phyloP scores from a whole-genome alignment of 108 stramenopile species.

The Nitzschia sp. region DNA sequence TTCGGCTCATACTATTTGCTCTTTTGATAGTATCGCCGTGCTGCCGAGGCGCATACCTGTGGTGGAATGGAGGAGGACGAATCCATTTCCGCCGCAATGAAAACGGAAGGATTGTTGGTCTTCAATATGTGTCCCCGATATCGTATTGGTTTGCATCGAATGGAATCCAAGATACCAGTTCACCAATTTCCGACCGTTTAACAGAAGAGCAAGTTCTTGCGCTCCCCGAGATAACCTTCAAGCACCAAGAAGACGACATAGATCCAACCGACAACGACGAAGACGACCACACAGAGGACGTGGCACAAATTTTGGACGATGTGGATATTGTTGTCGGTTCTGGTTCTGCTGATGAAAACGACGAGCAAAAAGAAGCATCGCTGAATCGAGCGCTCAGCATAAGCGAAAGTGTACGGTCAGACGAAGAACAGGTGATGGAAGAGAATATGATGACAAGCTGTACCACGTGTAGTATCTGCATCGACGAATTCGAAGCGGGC shows the following conservation, averaged over 20 bases:
- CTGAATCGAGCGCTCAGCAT: neutral
- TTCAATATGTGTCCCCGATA: constrained; percentile 44
- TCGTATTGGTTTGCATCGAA: constrained; percentile 36
- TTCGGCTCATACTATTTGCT: constrained; percentile 48
- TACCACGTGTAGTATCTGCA: constrained; percentile 86
- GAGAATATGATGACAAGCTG: constrained; percentile 19
- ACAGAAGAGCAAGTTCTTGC: constrained; percentile 42
- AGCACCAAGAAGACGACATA: constrained; percentile 14
- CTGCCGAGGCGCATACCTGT: constrained; percentile 39
- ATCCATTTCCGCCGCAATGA: constrained; percentile 48
- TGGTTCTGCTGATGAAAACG: constrained; percentile 3
- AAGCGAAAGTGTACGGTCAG: neutral
- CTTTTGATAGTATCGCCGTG: constrained; percentile 53
- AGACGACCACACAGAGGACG: neutral
- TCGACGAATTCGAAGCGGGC: constrained; percentile 83
- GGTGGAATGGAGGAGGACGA: constrained; percentile 53
- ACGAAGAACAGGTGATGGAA: neutral
- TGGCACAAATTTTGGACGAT: neutral
- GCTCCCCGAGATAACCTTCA: constrained; percentile 45
- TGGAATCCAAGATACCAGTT: constrained; percentile 3
- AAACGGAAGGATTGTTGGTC: constrained; percentile 40
- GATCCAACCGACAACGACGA: neutral
- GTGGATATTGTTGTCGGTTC: constrained; percentile 3
- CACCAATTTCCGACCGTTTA: constrained; percentile 8
- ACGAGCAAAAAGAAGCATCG: neutral